Base-by-base conservation (phyloP, 352 stramenopile species). In the Phytophthora pluvialis region DNA sequence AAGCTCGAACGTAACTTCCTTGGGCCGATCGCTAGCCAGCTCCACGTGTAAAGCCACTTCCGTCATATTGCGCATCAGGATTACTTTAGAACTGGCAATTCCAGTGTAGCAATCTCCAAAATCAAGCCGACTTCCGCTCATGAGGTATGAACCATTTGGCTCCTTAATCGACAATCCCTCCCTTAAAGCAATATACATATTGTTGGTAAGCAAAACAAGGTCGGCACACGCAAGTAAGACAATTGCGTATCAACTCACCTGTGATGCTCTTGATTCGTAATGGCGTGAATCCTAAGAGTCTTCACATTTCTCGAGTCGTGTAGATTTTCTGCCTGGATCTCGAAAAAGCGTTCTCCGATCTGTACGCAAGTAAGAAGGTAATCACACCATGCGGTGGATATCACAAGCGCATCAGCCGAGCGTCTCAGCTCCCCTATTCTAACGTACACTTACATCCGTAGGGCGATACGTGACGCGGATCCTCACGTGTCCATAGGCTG, bases 31-130 rank as follows among this genome's bases (percentile, higher is more conserved):
- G 51, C 87, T 95, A 36, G 82, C 86, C 48, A 97, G 59, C 18
- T 97, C 86, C 32, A 97, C 86, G 62, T 97, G 86, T 21, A 97
- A 67, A 31, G 88, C 76, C 21, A 79, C 85, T 42, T 95, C 87
- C 0, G 86, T 97, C 48, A 89, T 91, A 66, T 97, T 97, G 29
- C 88, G 85, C 46, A 97, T 76, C 35, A 93, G 51, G 13, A 97
- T 77, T 4, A 86, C 75, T 66, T 95, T 97, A 9, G 85, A 92
- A 21, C 88, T 92, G 12, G 87, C 70, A 12, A 95, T 88, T 26
- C 86, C 87, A 5, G 84, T 88, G 69, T 95, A 97, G 55, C 87
- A 95, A 66, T 97, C 89, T 8, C 89, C 89, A 68, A 95, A 97
- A 73, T 97, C 87, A 45, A 97, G 60, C 35, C 91, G 88, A 67